These are phyloP conservation scores for Fragaria iinumae DNA, from an alignment of 306 rosid genomes.

Conservation along the genomic window DNA sequence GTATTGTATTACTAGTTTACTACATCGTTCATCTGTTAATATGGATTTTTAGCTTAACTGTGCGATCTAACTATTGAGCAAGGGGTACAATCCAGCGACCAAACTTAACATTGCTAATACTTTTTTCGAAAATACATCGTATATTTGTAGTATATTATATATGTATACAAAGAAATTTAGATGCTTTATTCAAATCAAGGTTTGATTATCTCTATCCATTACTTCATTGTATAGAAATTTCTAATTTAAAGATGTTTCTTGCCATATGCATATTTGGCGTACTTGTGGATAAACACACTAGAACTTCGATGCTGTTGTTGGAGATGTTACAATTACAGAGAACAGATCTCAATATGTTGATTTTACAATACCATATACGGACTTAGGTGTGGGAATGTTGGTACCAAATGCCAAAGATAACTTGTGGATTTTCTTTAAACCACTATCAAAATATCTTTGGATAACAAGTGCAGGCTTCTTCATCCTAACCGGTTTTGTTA, in stretches of 20 bases:
- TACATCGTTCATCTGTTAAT: background rate
- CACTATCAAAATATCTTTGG: slow-evolving; percentile 15
- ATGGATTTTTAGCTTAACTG: no score
- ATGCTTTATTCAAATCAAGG: no score
- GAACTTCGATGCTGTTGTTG: slow-evolving; percentile 21
- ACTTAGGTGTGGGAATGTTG: slow-evolving; percentile 14
- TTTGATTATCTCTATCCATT: no score
- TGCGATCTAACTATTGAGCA: background rate
- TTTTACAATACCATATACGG: slow-evolving; percentile 19
- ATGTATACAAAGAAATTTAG: background rate
- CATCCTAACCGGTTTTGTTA: slow-evolving; percentile 11
- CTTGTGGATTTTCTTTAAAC: slow-evolving; percentile 13
- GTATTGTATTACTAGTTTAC: no score
- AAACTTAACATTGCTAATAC: no score
- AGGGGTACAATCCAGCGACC: no score
- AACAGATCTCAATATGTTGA: slow-evolving; percentile 19
- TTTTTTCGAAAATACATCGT: no score
- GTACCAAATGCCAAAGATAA: background rate
- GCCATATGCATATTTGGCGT: background rate
- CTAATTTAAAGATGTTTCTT: no score
- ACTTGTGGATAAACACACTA: background rate
- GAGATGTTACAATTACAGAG: slow-evolving; percentile 12
- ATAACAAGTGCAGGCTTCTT: slow-evolving; percentile 16
- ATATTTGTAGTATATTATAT: background rate
- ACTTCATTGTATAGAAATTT: no score